A percentile compares a stretch with the other conserved stretches of the same genome.
Evolutionary conservation across 2,329 filamentous ascomycete genomes (phyloP).

Genomic region (Plectosphaerella cucumerina): DNA sequence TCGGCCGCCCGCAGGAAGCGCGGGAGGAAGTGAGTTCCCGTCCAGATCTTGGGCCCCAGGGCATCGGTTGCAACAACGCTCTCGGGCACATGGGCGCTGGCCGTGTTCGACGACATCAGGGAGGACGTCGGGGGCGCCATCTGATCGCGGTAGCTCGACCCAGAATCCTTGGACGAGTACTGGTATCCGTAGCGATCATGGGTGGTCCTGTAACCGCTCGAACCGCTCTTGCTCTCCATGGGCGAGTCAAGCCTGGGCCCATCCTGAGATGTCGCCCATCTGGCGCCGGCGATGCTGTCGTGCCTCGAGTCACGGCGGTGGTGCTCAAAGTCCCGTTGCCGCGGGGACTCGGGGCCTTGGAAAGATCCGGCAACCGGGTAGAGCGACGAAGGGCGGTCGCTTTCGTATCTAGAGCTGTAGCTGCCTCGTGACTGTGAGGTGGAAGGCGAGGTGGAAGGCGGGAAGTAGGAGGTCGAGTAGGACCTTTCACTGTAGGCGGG

Average conservation of each 20-base stretch:
- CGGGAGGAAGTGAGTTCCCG: slow-evolving; percentile 63
- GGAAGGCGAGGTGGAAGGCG: slow-evolving; percentile 29
- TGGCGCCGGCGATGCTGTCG: slow-evolving; percentile 29
- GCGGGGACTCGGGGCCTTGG: slow-evolving; percentile 40
- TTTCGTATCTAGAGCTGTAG: slow-evolving; percentile 40
- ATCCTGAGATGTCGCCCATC: slow-evolving; percentile 36
- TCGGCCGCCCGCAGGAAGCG: slow-evolving; percentile 60
- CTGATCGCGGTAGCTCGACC: slow-evolving; percentile 20
- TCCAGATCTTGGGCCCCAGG: slow-evolving; percentile 66
- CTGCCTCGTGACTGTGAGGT: slow-evolving; percentile 39
- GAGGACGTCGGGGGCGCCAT: slow-evolving; percentile 15
- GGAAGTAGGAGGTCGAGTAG: slow-evolving; percentile 44
- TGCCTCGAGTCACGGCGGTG: slow-evolving; percentile 27
- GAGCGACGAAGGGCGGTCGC: slow-evolving; percentile 29
- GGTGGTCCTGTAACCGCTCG: slow-evolving; percentile 23
- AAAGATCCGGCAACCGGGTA: slow-evolving; percentile 25
- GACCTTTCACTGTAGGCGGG: slow-evolving; percentile 30
- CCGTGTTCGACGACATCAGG: slow-evolving; percentile 21
- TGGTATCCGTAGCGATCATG: slow-evolving; percentile 30
- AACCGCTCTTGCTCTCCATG: slow-evolving; percentile 33
- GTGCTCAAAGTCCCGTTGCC: slow-evolving; percentile 34
- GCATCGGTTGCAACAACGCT: slow-evolving; percentile 33
- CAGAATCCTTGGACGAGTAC: slow-evolving; percentile 30
- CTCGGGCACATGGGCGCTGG: slow-evolving; percentile 8
- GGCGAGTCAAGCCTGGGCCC: slow-evolving; percentile 39